Percentiles rank a stretch among this genome's conserved stretches.
Evolutionary conservation across 2,329 filamentous ascomycete species (phyloP).

Genomic region (Pseudogymnoascus sp.): DNA sequence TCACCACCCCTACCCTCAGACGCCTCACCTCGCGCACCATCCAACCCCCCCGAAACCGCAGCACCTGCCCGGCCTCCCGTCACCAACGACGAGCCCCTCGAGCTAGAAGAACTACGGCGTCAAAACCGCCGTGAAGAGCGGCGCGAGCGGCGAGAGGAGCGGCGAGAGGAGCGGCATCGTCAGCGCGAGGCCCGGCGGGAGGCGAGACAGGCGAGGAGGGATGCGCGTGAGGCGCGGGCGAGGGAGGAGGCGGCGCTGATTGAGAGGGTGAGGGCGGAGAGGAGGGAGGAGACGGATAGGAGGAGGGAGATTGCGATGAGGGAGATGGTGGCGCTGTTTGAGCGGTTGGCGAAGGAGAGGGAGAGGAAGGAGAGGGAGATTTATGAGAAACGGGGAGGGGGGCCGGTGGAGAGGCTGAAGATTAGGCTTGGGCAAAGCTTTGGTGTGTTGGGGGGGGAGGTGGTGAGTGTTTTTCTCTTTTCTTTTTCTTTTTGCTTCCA

Average conservation of each 20-base stretch:
- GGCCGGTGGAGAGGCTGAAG: background rate
- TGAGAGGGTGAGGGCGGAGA: background rate
- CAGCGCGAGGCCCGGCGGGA: background rate
- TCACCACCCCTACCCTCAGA: too few relatives aligned
- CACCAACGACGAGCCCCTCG: too few relatives aligned
- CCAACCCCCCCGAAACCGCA: too few relatives aligned
- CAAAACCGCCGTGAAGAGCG: background rate
- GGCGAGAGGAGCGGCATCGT: background rate
- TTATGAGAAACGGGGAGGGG: background rate
- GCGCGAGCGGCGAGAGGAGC: background rate
- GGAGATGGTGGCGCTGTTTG: background rate
- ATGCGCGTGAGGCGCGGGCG: background rate
- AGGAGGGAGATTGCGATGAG: background rate
- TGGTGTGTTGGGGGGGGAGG: background rate
- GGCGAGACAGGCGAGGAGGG: background rate
- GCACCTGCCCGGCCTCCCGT: too few relatives aligned
- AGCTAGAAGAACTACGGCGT: background rate
- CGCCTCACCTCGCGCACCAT: too few relatives aligned
- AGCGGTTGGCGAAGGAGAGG: background rate
- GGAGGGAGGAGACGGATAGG: background rate
- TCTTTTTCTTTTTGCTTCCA: background rate
- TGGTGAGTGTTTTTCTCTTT: background rate
- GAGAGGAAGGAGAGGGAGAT: background rate
- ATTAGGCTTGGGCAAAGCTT: background rate
- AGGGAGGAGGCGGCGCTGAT: background rate